These are phyloP conservation scores for Brasilioporus rufonigricans DNA, from an alignment of 768 basidiomycete genomes.

Conservation along the genomic window DNA sequence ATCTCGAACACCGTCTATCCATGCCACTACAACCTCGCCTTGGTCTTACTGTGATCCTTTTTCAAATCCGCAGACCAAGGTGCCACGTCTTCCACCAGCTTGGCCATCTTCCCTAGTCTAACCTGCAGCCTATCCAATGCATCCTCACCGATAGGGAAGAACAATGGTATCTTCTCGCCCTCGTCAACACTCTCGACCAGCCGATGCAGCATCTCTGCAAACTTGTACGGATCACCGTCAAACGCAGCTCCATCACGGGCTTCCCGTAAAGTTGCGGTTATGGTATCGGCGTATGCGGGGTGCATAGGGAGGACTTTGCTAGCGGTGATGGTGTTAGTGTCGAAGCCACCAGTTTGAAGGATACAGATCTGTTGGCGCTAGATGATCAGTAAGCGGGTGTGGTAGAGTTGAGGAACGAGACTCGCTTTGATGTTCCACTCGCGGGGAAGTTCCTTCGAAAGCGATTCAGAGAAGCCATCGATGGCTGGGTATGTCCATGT, in stretches of 20 bases:
- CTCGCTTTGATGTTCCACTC: conserved; percentile 21
- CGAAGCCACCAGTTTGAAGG: conserved; percentile 18
- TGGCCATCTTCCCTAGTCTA: not conserved
- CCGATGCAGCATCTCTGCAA: conserved; percentile 6
- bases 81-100: not conserved
- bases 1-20: not conserved
- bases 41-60: not conserved
- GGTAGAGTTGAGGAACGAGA: not conserved
- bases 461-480: conserved; percentile 8
- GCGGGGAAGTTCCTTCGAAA: conserved; percentile 8
- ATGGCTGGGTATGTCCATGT: conserved; percentile 1
- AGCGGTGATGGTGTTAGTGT: conserved; percentile 6
- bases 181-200: not conserved
- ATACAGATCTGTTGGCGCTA: conserved; percentile 9
- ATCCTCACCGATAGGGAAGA: conserved; percentile 12
- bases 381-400: not conserved
- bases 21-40: not conserved
- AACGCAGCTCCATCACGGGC: not conserved
- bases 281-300: conserved; percentile 9
- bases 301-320: conserved; percentile 1
- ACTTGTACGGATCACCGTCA: conserved; percentile 10
- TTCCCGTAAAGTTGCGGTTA: not conserved
- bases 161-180: conserved; percentile 1
- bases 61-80: conserved; percentile 10
- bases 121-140: conserved; percentile 1